Evolutionary conservation across 2,329 filamentous ascomycete species (phyloP), one percentile per base, ranked within the genome.

Genomic region (Escovopsis sp.): DNA sequence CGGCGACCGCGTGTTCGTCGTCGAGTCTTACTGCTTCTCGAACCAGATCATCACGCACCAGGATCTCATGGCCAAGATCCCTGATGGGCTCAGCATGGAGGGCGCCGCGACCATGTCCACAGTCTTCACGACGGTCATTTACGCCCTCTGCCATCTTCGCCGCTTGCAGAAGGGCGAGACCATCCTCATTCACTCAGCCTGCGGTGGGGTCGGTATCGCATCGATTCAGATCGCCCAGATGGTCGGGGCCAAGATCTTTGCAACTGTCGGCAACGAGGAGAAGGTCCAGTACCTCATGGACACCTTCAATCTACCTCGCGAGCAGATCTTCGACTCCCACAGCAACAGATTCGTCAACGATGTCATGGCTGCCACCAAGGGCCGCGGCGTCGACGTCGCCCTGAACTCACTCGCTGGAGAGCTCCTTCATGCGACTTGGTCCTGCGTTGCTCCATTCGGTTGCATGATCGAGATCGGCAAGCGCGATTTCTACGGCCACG

Each of bases 391-490:
- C 10, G 58, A 64, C 35, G 39, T 63, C 0, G 61, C 64, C 0
- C 52, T 69, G 5, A 67, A 66, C 48, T 60, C 61, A 1, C 50
- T 66, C 0, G 56, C 64, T 0, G 63, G 63, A 0, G 62, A 67
- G 12, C 45, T 61, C 0, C 51, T 70, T 0, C 62, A 62, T 14
- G 57, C 60, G 3, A 59, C 62, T 0, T 71, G 63, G 64, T 45
- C 58, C 1, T 68, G 64, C 37, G 52, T 72, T 3, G 65, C 67
- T 1, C 49, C 56, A 5, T 66, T 62, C 37, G 68, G 66, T 0
- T 57, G 50, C 3, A 62, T 72, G 52, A 43, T 71, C 0, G 67
- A 71, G 40, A 61, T 71, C n/a, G 65, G 64, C 7, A 64, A 64
- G 46, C 51, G 58, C 6, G 64, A 70, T 37, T 52, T 68, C 2